Percentiles rank a stretch among this genome's conserved stretches.
Conservation (phyloP, 345 rosid genomes). For the Lagerstroemia speciosa region DNA sequence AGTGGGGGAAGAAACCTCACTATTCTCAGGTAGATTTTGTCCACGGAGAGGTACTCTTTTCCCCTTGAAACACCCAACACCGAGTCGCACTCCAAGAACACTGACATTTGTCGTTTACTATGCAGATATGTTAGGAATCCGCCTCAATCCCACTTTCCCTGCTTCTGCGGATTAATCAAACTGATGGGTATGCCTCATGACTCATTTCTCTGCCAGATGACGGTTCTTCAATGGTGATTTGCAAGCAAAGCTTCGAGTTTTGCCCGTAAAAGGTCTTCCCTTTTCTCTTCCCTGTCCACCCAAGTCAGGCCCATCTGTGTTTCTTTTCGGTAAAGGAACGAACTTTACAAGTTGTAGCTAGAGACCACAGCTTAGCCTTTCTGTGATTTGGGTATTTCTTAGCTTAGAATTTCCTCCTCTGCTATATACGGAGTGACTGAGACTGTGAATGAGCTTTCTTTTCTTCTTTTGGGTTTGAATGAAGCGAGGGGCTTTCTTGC, state of each 20-base stretch:
- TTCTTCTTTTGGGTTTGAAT: not conserved
- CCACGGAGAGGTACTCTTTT: not conserved
- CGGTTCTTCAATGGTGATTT: not conserved
- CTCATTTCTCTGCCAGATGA: not conserved
- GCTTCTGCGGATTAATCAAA: no score
- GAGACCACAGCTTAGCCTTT: no score
- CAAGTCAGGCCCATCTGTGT: no score
- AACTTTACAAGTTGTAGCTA: no score
- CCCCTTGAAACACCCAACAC: not conserved
- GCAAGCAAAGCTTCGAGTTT: not conserved
- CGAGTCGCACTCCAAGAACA: not conserved
- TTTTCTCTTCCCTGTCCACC: not conserved
- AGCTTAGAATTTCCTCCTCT: not conserved
- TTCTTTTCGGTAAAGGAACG: no score
- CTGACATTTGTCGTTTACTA: not conserved
- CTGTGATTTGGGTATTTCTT: not conserved
- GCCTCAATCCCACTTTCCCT: not conserved
- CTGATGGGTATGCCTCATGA: no score
- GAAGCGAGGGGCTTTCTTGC: no score
- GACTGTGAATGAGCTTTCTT: slow-evolving; percentile 17
- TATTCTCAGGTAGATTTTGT: slow-evolving; percentile 1
- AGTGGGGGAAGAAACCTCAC: no score
- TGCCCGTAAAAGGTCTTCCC: not conserved
- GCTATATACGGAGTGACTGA: not conserved
- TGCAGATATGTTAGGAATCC: not conserved